Conservation (phyloP, 345 rosid species). For the Eucalyptus virginea region DNA sequence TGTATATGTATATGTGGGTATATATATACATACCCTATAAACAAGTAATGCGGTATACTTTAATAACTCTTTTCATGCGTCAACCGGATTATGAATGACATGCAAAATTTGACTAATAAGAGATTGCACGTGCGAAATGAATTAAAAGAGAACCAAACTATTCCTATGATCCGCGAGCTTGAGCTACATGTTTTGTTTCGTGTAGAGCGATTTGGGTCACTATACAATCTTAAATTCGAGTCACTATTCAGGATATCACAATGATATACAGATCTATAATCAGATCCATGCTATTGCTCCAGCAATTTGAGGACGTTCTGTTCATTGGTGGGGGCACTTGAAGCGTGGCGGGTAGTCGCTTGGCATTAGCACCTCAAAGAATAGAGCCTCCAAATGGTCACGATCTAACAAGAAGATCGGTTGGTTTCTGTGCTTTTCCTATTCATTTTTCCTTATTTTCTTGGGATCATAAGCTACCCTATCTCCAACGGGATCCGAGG, state of each 20-base stretch:
- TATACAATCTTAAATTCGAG: not conserved
- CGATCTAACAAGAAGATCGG: not conserved
- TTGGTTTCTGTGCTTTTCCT: not conserved
- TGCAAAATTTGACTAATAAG: not conserved
- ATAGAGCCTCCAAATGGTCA: not conserved
- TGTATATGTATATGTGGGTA: too few species aligned
- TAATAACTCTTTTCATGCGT: accelerated
- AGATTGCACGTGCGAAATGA: not conserved
- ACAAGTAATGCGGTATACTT: not conserved
- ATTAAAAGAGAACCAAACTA: not conserved
- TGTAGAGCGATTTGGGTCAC: not conserved
- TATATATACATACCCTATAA: not conserved
- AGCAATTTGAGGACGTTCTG: not conserved
- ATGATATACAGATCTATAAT: not conserved
- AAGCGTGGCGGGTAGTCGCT: not conserved
- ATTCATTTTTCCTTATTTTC: not conserved
- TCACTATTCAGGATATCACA: not conserved
- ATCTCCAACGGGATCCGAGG: not conserved
- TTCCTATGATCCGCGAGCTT: not conserved
- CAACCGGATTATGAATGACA: not conserved
- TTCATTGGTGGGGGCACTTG: not conserved
- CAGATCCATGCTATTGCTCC: not conserved
- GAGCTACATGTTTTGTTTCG: not conserved
- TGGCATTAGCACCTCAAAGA: not conserved
- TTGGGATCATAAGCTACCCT: not conserved